Evolutionary conservation across 2,329 filamentous ascomycete species (phyloP), one percentile per base, ranked within the genome.

Genomic region (Fusarium globosum): DNA sequence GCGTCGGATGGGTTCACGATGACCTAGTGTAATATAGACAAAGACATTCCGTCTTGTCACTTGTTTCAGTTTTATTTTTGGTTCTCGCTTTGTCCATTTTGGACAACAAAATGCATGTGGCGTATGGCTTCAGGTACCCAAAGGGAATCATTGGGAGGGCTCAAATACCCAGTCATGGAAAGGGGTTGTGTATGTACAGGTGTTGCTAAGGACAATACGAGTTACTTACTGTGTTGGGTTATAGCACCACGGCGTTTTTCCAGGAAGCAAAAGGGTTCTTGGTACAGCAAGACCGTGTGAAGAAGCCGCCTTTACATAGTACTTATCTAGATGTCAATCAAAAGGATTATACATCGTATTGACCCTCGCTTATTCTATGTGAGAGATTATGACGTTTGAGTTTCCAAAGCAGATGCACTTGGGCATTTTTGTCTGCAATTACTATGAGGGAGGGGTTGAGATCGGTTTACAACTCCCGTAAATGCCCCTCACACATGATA

Each of bases 21-120:
- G 65, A 71, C 71, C 66, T 75, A 77, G 69, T 78, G 74, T 78
- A 78, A 78, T 78, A 73, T 78, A 78, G 76, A 75, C 65, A 66
- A 76, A 71, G 68, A 56, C 72, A 59, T 64, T 42, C 26, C 20
- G 68, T 59, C 65, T 75, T 64, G 65, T 72, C 61, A 70, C 51
- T 59, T 76, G 55, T 72, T 72, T 75, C 68, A 61, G 60, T 73
- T 74, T 67, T 62, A 66, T 55, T 69, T 59, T 76, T 73, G 57
- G 52, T 64, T 70, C 18, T 75, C 43, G 48, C 42, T 60, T 69
- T 69, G 69, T 75, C 64, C 57, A 61, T 62, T 69, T 76, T 74
- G 71, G 77, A 78, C 66, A 71, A 65, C 61, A 72, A 78, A 74
- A 73, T 39, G 68, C 71, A 69, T 67, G 68, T 60, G 74, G 77